Conservation (phyloP, 176 grass and related monocot genomes). For the Musa troglodytarum region DNA sequence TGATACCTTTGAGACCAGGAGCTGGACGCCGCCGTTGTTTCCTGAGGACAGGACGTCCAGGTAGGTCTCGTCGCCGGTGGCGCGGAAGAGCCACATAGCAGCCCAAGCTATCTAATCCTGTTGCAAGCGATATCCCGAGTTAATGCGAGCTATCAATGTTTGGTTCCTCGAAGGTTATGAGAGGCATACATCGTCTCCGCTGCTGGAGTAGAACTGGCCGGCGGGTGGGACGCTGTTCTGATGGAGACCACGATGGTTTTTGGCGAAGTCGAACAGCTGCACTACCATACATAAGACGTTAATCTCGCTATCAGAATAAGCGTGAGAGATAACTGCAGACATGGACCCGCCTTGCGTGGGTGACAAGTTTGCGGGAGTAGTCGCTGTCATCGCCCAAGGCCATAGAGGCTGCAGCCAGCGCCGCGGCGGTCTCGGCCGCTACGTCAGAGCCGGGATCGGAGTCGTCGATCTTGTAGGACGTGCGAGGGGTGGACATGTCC, state of each 20-base stretch:
- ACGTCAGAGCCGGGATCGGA: conserved; percentile 48
- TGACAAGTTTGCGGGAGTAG: conserved; percentile 32
- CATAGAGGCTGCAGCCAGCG: conserved; percentile 45
- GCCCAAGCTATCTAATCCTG: conserved; percentile 83
- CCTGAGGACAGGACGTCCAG: conserved; percentile 21
- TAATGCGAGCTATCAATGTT: too few species aligned
- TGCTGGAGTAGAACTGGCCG: conserved; percentile 42
- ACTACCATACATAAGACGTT: not conserved
- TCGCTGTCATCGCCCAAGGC: conserved; percentile 17
- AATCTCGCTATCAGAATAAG: too few species aligned
- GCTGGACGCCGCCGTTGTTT: conserved; percentile 39
- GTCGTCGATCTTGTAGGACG: conserved; percentile 25
- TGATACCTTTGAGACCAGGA: conserved; percentile 49
- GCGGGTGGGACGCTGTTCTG: conserved; percentile 47
- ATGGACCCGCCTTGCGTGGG: conserved; percentile 43
- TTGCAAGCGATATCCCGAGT: not conserved
- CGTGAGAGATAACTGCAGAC: too few species aligned
- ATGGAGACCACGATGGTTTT: conserved; percentile 49
- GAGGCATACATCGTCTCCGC: conserved; percentile 47
- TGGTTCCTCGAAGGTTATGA: too few species aligned
- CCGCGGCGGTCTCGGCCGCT: conserved; percentile 62
- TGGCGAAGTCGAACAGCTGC: conserved; percentile 61
- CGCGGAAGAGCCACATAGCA: conserved; percentile 48
- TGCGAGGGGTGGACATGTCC: conserved; percentile 71
- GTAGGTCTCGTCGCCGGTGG: conserved; percentile 43